Evolutionary conservation across 768 basidiomycete species (phyloP).

Genomic region (Agaricus sinodeliciosus): DNA sequence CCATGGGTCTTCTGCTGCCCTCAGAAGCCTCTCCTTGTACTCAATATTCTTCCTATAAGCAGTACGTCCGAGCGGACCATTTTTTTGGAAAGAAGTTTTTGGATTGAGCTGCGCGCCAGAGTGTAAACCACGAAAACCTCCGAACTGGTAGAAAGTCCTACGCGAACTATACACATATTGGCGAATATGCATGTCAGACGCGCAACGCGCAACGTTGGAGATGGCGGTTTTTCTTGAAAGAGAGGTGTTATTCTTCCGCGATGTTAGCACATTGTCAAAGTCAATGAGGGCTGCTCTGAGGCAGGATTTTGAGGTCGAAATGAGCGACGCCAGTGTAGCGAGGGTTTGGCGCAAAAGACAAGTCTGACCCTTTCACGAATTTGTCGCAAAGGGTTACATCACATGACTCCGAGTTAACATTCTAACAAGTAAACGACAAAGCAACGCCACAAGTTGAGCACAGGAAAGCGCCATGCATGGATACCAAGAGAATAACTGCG

Average conservation of each 20-base stretch:
- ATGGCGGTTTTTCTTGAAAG: neutral
- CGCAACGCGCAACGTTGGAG: neutral
- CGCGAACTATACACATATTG: constrained; percentile 5
- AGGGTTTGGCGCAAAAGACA: neutral
- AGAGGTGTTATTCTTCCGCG: neutral
- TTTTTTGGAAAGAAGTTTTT: too few relatives aligned
- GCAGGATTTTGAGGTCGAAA: constrained; percentile 2
- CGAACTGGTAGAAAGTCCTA: neutral
- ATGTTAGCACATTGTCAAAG: neutral
- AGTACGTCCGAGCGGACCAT: too few relatives aligned
- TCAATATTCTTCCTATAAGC: too few relatives aligned
- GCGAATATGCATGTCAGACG: neutral
- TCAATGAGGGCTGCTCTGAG: constrained; percentile 8
- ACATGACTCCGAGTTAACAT: neutral
- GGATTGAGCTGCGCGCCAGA: neutral
- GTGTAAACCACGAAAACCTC: neutral
- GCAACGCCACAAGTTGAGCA: too few relatives aligned
- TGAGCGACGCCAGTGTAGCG: constrained; percentile 3
- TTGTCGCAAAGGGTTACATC: neutral
- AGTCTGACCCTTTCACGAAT: neutral
- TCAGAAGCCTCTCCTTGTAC: neutral
- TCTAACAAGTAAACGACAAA: neutral
- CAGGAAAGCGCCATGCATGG: too few relatives aligned
- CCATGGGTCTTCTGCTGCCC: constrained; percentile 31
- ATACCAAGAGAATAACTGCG: too few relatives aligned